Evolutionary conservation across 2,329 filamentous ascomycete species (phyloP).

Genomic region (Penicillium sp.): DNA sequence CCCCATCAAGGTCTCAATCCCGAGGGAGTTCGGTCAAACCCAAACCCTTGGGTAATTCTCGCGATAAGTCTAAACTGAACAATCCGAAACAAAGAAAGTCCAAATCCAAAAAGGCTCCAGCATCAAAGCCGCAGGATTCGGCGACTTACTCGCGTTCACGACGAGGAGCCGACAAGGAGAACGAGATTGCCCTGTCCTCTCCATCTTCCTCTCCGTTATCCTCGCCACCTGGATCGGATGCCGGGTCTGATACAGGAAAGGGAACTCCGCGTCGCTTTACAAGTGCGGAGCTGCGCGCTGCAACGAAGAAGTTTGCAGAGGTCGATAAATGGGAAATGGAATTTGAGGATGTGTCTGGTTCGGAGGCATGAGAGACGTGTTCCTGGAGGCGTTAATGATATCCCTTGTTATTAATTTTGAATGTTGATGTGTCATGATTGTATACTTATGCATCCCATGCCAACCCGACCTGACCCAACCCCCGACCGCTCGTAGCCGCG

Average conservation of each 20-base stretch:
- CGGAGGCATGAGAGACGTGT: slow-evolving; percentile 20
- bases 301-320: slow-evolving; percentile 46
- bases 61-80: slow-evolving; percentile 17
- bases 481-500: slow-evolving; percentile 9
- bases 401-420: background rate
- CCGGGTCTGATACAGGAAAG: slow-evolving; percentile 23
- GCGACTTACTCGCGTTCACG: slow-evolving; percentile 18
- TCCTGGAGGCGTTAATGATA: background rate
- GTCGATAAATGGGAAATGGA: slow-evolving; percentile 50
- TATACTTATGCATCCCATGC: slow-evolving; percentile 1
- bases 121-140: slow-evolving; percentile 4
- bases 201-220: slow-evolving; percentile 40
- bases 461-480: background rate
- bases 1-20: slow-evolving; percentile 23
- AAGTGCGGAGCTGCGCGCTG: slow-evolving; percentile 42
- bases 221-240: slow-evolving; percentile 37
- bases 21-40: slow-evolving; percentile 20
- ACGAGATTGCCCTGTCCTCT: slow-evolving; percentile 33
- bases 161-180: slow-evolving; percentile 35
- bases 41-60: slow-evolving; percentile 25
- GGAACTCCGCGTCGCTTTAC: slow-evolving; percentile 22
- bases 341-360: slow-evolving; percentile 45
- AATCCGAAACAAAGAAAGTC: slow-evolving; percentile 18
- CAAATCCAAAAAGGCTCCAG: slow-evolving; percentile 16
- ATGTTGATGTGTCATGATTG: slow-evolving; percentile 6